Evolutionary conservation across 805 yeast genomes (phyloP), one percentile per base, ranked within the genome.

Genomic region (Pichia insulana): DNA sequence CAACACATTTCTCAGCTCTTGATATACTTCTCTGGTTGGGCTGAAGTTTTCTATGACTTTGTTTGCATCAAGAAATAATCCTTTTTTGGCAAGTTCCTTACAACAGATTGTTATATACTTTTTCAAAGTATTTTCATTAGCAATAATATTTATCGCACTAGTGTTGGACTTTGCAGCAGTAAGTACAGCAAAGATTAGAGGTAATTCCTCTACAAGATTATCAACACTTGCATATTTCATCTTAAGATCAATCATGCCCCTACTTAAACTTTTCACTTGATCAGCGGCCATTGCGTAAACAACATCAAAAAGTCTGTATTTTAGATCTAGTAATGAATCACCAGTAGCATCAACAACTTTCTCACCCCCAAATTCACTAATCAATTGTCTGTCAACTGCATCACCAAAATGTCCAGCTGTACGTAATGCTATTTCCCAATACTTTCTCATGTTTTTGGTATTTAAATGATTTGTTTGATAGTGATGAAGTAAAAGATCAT

Each of bases 361-460:
- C 17, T 41, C 40, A 26, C 37, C 42, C 46, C 48, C 48, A 15
- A 54, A 30, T 15, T 47, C 48, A 3, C 51, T 47, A 38, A 46
- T 52, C 11, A 53, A 34, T 35, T 51, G 47, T 39, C 52, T 50
- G 15, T 45, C 42, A 22, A 50, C 51, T 18, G 55, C 56, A 18
- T 44, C 40, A 17, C 52, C 41, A 34, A 49, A 42, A n/a, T 57
- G 32, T 11, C 59, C 60, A 2, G 54, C 46, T 33, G 53, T 46
- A 19, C 52, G 49, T 34, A 63, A 44, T 2, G 55, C 47, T 15
- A 52, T 43, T 10, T 46, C 44, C 63, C 66, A 62, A 40, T 55
- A 56, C 17, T 32, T 20, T n/a, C 8, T 12, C 3, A 30, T 16
- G 16, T 31, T 43, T 6, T 3, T 12, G 2, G n/a, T 13, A 17